Percentiles rank a stretch among this genome's conserved stretches.
Conservation (phyloP, 352 stramenopile species). For the Pythium brachiatum region DNA sequence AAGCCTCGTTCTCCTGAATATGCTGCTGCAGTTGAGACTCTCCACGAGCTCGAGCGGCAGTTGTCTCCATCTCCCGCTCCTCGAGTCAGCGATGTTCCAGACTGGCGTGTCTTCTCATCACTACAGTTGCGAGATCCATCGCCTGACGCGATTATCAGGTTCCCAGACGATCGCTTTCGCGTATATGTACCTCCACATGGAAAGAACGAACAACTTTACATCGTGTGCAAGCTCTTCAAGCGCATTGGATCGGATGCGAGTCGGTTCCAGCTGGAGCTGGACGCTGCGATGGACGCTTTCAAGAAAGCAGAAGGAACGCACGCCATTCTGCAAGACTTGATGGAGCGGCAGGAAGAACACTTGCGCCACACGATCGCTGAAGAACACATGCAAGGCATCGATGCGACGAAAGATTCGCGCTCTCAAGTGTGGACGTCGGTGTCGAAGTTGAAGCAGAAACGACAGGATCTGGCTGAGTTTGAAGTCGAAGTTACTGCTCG, state of each 20-base stretch:
- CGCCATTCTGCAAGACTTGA: constrained; percentile 33
- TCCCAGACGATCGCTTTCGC: constrained; percentile 45
- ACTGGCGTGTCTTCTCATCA: constrained; percentile 42
- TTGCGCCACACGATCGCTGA: constrained; percentile 36
- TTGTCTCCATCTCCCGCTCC: constrained; percentile 14
- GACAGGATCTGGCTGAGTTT: constrained; percentile 39
- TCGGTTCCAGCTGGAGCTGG: constrained; percentile 23
- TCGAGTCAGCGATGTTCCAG: constrained; percentile 13
- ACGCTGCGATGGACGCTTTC: constrained; percentile 14
- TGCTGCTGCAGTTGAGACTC: constrained; percentile 16
- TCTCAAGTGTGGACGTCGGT: constrained; percentile 28
- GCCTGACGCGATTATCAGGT: constrained; percentile 41
- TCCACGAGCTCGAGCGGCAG: constrained; percentile 25
- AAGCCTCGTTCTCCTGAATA: constrained; percentile 24
- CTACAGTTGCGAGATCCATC: constrained; percentile 36
- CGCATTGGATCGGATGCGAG: constrained; percentile 35
- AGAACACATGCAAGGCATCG: constrained; percentile 20
- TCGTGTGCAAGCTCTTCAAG: constrained; percentile 59
- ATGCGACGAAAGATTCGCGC: constrained; percentile 18
- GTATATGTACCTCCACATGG: constrained; percentile 30
- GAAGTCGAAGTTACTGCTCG: constrained; percentile 24
- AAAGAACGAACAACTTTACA: constrained; percentile 23
- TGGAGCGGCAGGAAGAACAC: constrained; percentile 36
- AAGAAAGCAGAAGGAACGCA: constrained; percentile 30
- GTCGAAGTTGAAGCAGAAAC: constrained; percentile 49